Conservation (phyloP, 1,284 basidiomycete genomes). For the Phellopilus nigrolimitatus region DNA sequence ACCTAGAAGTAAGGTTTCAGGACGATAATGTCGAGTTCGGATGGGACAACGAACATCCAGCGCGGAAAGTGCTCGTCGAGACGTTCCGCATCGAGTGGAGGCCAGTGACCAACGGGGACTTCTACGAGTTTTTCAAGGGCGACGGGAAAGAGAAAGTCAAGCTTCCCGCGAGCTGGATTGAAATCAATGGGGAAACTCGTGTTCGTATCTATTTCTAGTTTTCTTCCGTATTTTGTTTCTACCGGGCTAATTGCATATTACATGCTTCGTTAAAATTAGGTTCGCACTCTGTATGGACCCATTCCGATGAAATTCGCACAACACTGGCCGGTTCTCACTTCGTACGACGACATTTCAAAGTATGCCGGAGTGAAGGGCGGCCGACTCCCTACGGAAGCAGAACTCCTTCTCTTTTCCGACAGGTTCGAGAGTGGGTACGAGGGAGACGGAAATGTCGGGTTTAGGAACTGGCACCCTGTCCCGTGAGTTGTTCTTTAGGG, state of each 20-base stretch:
- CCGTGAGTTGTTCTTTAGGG: constrained; percentile 78
- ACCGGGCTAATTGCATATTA: constrained; percentile 2
- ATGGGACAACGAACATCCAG: constrained; percentile 94
- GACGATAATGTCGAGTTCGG: constrained; percentile 62
- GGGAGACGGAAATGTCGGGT: constrained; percentile 79
- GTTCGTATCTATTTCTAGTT: constrained; percentile 31
- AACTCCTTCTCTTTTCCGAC: constrained; percentile 77
- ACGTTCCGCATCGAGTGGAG: constrained; percentile 76
- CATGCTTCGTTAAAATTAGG: constrained; percentile 36
- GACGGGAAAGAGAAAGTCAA: constrained; percentile 35
- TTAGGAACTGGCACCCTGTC: constrained; percentile 90
- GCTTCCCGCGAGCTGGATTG: constrained; percentile 68
- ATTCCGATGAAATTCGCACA: constrained; percentile 71
- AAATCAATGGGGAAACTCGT: constrained; percentile 43
- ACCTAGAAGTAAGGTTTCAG: constrained; percentile 25
- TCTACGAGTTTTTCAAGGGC: constrained; percentile 51
- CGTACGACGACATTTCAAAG: constrained; percentile 72
- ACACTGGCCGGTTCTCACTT: constrained; percentile 85
- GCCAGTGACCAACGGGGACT: constrained; percentile 83
- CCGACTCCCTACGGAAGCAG: constrained; percentile 85
- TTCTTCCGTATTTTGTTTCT: not conserved
- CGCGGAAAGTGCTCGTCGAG: constrained; percentile 50
- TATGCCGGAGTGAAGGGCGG: constrained; percentile 86
- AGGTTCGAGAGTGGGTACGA: constrained; percentile 64
- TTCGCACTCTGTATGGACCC: constrained; percentile 87